A percentile compares a stretch with the other conserved stretches of the same genome.
phyloP scores from a whole-genome alignment of 2,329 filamentous ascomycete genomes.

The Verticillium isaacii region DNA sequence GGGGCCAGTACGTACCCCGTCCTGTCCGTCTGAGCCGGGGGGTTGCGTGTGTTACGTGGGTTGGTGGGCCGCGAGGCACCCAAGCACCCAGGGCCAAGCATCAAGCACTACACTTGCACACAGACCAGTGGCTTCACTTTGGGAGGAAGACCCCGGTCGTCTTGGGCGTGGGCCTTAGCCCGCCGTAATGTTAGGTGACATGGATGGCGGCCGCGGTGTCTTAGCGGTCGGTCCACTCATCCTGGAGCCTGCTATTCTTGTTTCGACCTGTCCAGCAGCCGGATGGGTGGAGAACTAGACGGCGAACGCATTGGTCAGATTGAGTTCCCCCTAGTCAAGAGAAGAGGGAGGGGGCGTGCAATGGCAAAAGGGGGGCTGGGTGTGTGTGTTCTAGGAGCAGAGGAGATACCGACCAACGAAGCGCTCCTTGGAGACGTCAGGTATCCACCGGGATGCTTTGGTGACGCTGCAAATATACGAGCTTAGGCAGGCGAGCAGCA shows the following conservation, averaged over 20 bases:
- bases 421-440: not conserved
- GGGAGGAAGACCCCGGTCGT: not conserved
- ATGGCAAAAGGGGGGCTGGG: constrained; percentile 1
- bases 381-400: constrained; percentile 12
- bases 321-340: not conserved
- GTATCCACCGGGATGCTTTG: constrained; percentile 20
- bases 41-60: not conserved
- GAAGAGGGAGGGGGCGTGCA: constrained; percentile 21
- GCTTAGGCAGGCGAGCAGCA: constrained; percentile 32
- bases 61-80: not conserved
- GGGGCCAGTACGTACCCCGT: not conserved
- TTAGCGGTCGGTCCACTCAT: not conserved
- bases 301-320: not conserved
- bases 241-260: not conserved
- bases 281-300: not conserved
- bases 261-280: not conserved
- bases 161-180: not conserved
- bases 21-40: not conserved
- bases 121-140: not conserved
- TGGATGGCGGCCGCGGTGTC: not conserved
- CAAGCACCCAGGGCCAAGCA: not conserved
- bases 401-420: constrained; percentile 16
- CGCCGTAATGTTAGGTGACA: not conserved
- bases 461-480: constrained; percentile 48
- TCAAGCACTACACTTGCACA: not conserved